Evolutionary conservation across 2,329 filamentous ascomycete genomes (phyloP).

Genomic region (Hymenoscyphus infarciens): DNA sequence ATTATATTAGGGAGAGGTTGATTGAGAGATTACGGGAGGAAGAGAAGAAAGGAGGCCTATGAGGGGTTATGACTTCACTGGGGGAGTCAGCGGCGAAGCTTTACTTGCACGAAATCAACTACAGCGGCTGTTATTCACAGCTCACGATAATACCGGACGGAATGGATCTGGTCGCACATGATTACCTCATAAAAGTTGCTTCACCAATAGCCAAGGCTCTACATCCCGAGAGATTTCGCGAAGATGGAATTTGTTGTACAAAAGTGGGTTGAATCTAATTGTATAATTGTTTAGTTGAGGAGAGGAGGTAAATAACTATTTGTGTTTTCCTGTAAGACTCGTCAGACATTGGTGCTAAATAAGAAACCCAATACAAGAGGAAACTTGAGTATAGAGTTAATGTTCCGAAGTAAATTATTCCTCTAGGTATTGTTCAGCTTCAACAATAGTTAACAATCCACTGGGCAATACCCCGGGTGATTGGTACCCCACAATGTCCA

Average conservation of each 20-base stretch:
- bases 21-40: constrained; percentile 51
- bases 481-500: constrained; percentile 1
- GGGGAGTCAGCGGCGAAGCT: background rate
- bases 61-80: background rate
- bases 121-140: background rate
- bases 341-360: background rate
- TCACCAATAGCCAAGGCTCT: background rate
- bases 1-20: constrained; percentile 53
- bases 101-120: background rate
- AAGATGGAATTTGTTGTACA: constrained; percentile 3
- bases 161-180: background rate
- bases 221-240: background rate
- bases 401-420: background rate
- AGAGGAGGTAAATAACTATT: background rate
- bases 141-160: background rate
- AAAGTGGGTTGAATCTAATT: constrained; percentile 9
- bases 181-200: background rate
- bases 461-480: background rate
- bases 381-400: background rate
- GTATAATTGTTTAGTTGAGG: background rate
- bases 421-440: constrained; percentile 1
- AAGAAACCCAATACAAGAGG: background rate
- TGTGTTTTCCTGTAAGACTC: background rate
- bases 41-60: constrained; percentile 37
- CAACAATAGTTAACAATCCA: background rate